Conservation (phyloP, 2,329 filamentous ascomycete genomes). For the Aureobasidium sp. region DNA sequence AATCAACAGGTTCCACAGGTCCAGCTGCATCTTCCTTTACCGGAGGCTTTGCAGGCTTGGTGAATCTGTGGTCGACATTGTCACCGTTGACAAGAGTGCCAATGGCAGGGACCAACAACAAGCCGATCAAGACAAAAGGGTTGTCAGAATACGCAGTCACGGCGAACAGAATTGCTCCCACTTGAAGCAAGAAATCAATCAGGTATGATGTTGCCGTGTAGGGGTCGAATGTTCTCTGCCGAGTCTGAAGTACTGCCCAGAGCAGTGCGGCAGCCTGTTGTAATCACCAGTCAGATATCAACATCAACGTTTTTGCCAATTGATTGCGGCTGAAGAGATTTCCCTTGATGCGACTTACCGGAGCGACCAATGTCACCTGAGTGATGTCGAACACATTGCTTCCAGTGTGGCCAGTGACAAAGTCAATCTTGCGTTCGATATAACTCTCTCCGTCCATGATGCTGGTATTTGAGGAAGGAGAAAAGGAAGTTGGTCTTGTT, state of each 20-base stretch:
- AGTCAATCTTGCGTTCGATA: slow-evolving; percentile 89
- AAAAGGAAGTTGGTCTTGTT: slow-evolving; percentile 2
- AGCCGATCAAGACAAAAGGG: slow-evolving; percentile 64
- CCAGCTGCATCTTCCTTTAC: slow-evolving; percentile 20
- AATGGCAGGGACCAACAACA: slow-evolving; percentile 65
- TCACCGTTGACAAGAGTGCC: slow-evolving; percentile 36
- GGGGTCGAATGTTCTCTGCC: slow-evolving; percentile 74
- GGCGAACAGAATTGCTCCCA: slow-evolving; percentile 72
- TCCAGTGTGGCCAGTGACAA: slow-evolving; percentile 85
- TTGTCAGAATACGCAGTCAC: slow-evolving; percentile 75
- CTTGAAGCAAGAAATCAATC: slow-evolving; percentile 83
- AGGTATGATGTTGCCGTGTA: slow-evolving; percentile 62
- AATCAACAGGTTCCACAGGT: slow-evolving; percentile 33
- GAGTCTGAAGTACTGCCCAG: slow-evolving; percentile 82
- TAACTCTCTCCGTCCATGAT: slow-evolving; percentile 44
- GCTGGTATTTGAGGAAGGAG: not conserved
- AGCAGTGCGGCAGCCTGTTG: slow-evolving; percentile 69
- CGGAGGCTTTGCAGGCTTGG: slow-evolving; percentile 21
- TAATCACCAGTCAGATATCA: slow-evolving; percentile 24
- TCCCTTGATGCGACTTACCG: slow-evolving; percentile 51
- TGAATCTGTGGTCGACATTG: slow-evolving; percentile 19
- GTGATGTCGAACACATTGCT: slow-evolving; percentile 82
- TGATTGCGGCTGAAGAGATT: slow-evolving; percentile 5
- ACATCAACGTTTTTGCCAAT: slow-evolving; percentile 6
- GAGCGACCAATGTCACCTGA: slow-evolving; percentile 73